Percentiles rank a stretch among this genome's conserved stretches.
Evolutionary conservation across 2,329 filamentous ascomycete species (phyloP).

Genomic region (Colletotrichum limetticola): DNA sequence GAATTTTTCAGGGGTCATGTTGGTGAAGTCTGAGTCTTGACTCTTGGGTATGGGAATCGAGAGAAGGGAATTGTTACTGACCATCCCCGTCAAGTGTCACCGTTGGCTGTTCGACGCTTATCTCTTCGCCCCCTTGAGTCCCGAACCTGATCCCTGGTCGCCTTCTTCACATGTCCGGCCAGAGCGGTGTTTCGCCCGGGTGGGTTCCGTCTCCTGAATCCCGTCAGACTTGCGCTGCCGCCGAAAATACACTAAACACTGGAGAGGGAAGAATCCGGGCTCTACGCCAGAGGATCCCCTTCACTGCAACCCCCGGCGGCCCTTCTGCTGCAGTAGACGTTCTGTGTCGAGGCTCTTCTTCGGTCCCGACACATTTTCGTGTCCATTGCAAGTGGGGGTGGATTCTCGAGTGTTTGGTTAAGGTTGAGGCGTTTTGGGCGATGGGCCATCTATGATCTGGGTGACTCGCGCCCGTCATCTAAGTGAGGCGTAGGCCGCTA

Average conservation of each 20-base stretch:
- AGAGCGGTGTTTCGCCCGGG: slow-evolving; percentile 30
- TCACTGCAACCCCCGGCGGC: slow-evolving; percentile 11
- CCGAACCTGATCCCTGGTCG: neutral
- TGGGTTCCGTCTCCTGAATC: slow-evolving; percentile 27
- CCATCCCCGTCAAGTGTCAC: neutral
- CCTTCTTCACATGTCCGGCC: slow-evolving; percentile 26
- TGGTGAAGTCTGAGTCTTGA: neutral
- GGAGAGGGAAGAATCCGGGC: neutral
- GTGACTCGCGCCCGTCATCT: neutral
- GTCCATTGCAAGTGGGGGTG: slow-evolving; percentile 17
- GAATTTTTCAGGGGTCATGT: neutral
- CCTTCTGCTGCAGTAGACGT: slow-evolving; percentile 15
- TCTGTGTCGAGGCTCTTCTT: slow-evolving; percentile 8
- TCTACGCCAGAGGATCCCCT: neutral
- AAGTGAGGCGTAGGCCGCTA: neutral
- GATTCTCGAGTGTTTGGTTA: neutral
- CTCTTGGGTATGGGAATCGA: neutral
- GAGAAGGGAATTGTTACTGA: neutral
- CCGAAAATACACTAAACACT: neutral
- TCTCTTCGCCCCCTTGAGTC: neutral
- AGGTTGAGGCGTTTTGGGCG: slow-evolving; percentile 1
- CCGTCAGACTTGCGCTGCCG: neutral
- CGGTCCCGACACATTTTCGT: slow-evolving; percentile 26
- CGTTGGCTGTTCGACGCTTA: neutral
- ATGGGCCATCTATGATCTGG: neutral